Evolutionary conservation across 495 filamentous ascomycete genomes (phyloP).

Genomic region (Neurospora hispaniola): DNA sequence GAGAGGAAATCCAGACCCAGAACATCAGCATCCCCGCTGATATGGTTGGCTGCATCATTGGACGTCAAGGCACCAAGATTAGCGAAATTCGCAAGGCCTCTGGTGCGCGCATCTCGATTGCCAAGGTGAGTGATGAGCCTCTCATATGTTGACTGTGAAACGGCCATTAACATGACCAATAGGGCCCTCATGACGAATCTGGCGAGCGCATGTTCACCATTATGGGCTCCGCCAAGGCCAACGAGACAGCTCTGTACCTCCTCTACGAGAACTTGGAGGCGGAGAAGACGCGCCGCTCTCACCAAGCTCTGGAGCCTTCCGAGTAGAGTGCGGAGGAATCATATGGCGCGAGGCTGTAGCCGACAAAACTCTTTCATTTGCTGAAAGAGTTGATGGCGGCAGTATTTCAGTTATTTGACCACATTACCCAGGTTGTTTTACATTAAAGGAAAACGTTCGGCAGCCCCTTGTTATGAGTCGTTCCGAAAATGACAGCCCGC

Average conservation of each 20-base stretch:
- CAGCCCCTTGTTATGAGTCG: slow-evolving; percentile 29
- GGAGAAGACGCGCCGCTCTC: slow-evolving; percentile 92
- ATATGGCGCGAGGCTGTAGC: slow-evolving; percentile 19
- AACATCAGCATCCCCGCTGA: slow-evolving; percentile 99
- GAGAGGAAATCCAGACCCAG: slow-evolving; percentile 95
- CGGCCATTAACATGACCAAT: not conserved
- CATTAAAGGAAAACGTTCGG: slow-evolving; percentile 15
- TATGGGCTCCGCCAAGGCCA: slow-evolving; percentile 81
- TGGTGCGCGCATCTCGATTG: slow-evolving; percentile 94
- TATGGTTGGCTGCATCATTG: slow-evolving; percentile 99
- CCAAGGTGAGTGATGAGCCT: slow-evolving; percentile 47
- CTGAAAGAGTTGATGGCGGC: slow-evolving; percentile 2
- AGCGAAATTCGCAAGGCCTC: slow-evolving; percentile 95
- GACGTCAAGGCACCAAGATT: slow-evolving; percentile 87
- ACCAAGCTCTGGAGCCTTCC: slow-evolving; percentile 40
- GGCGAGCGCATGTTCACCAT: slow-evolving; percentile 99
- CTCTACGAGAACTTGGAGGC: slow-evolving; percentile 98
- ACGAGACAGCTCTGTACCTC: slow-evolving; percentile 90
- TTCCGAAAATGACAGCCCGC: slow-evolving; percentile 50
- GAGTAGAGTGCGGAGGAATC: slow-evolving; percentile 48
- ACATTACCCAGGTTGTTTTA: not conserved
- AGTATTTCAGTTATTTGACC: not conserved
- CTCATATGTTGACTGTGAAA: not conserved
- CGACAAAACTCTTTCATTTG: slow-evolving; percentile 7
- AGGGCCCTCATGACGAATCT: slow-evolving; percentile 88